Conservation (phyloP, 176 grass and related monocot species). For the Alloteropsis semialata region DNA sequence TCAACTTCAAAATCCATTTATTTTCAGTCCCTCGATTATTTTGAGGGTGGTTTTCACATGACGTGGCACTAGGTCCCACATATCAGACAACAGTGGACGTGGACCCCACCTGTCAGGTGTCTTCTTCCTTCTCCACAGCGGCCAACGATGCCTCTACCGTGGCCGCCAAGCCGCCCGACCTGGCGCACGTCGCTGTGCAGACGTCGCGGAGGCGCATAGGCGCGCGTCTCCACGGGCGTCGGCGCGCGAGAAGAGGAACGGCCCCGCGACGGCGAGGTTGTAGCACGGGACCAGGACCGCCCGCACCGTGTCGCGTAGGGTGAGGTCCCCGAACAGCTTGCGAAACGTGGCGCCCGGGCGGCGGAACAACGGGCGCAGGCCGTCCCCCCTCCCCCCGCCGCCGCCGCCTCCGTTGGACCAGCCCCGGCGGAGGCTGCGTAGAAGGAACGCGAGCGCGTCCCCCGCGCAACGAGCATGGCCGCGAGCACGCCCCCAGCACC, state of each 20-base stretch:
- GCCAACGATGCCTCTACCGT: constrained; percentile 57
- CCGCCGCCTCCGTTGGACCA: constrained; percentile 20
- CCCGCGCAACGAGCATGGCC: constrained; percentile 74
- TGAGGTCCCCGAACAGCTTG: constrained; percentile 63
- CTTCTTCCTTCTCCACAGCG: no score
- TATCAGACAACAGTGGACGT: no score
- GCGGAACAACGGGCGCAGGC: constrained; percentile 52
- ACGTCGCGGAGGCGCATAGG: constrained; percentile 69
- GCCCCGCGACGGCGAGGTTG: constrained; percentile 57
- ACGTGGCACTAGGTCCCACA: no score
- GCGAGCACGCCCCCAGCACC: constrained; percentile 87
- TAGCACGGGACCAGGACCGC: constrained; percentile 89
- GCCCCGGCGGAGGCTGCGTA: constrained; percentile 26
- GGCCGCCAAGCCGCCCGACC: constrained; percentile 11
- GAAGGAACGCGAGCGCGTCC: constrained; percentile 76
- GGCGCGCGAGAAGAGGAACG: constrained; percentile 91
- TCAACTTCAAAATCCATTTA: no score
- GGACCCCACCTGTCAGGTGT: no score
- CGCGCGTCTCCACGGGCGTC: constrained; percentile 68
- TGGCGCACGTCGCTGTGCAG: constrained; percentile 79
- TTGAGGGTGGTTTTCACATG: no score
- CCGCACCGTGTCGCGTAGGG: constrained; percentile 66
- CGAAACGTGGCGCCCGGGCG: constrained; percentile 21
- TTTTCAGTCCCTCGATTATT: no score
- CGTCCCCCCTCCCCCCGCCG: background rate